phyloP scores from a whole-genome alignment of 495 filamentous ascomycete genomes.

The Penicillium paradoxum region DNA sequence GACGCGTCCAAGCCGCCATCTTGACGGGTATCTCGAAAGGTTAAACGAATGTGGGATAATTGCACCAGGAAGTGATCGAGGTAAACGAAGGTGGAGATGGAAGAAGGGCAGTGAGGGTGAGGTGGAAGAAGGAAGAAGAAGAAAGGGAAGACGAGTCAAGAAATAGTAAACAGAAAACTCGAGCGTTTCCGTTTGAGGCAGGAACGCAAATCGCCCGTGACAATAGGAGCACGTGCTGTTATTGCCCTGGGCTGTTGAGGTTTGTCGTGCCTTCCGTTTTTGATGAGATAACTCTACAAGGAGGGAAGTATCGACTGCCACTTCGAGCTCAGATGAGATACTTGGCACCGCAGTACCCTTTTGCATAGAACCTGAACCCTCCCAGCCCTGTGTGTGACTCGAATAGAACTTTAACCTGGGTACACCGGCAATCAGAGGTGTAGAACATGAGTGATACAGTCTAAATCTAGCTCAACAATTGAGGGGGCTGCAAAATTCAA shows the following conservation, averaged over 20 bases:
- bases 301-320: not conserved
- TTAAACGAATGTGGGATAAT: conserved; percentile 1
- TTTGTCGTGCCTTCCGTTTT: not conserved
- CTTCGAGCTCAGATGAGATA: not conserved
- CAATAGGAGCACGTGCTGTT: not conserved
- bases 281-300: not conserved
- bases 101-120: not conserved
- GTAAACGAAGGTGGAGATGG: not conserved
- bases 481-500: not conserved
- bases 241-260: not conserved
- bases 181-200: not conserved
- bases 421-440: not conserved
- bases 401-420: not conserved
- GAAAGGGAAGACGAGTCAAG: not conserved
- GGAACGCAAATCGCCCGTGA: not conserved
- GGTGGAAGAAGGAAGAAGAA: not conserved
- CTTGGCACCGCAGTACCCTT: not conserved
- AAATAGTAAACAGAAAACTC: conserved; percentile 1
- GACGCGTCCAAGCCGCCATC: not conserved
- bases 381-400: not conserved
- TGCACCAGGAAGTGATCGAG: not conserved
- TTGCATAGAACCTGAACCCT: not conserved
- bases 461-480: not conserved
- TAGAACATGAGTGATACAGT: conserved; percentile 1
- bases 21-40: not conserved